A percentile compares a stretch with the other conserved stretches of the same genome.
phyloP scores from a whole-genome alignment of 116 monocot genomes.

The Cymodocea nodosa region DNA sequence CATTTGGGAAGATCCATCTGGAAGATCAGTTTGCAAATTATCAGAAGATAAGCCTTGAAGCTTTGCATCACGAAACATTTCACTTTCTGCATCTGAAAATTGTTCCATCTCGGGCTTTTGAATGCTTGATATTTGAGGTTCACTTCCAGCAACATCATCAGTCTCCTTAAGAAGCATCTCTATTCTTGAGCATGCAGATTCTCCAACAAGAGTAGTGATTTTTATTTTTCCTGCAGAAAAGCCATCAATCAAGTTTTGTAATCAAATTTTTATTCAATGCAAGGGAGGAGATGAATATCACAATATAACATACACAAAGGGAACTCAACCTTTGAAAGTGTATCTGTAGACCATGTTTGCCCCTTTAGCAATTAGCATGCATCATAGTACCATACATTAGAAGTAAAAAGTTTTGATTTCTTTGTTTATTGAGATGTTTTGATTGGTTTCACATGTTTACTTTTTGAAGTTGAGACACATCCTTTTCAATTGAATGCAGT shows the following conservation, averaged over 20 bases:
- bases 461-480: no score
- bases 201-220: background rate
- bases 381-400: no score
- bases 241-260: background rate
- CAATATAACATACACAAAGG: background rate
- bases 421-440: no score
- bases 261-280: no score
- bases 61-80: slow-evolving; percentile 1
- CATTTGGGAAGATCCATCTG: background rate
- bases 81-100: background rate
- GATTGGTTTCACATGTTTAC: no score
- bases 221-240: slow-evolving; percentile 2
- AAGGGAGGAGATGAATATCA: no score
- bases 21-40: slow-evolving; percentile 1
- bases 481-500: no score
- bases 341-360: background rate
- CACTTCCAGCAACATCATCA: slow-evolving; percentile 2
- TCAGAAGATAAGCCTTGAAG: background rate
- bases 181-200: background rate
- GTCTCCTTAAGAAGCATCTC: background rate
- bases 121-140: background rate
- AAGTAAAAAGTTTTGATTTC: no score
- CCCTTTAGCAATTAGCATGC: background rate
- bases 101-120: slow-evolving; percentile 1
- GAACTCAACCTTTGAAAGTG: background rate